These are phyloP conservation scores for Podochytrium sp. DNA, from an alignment of 192 early-diverging fungal species.

Conservation along the genomic window DNA sequence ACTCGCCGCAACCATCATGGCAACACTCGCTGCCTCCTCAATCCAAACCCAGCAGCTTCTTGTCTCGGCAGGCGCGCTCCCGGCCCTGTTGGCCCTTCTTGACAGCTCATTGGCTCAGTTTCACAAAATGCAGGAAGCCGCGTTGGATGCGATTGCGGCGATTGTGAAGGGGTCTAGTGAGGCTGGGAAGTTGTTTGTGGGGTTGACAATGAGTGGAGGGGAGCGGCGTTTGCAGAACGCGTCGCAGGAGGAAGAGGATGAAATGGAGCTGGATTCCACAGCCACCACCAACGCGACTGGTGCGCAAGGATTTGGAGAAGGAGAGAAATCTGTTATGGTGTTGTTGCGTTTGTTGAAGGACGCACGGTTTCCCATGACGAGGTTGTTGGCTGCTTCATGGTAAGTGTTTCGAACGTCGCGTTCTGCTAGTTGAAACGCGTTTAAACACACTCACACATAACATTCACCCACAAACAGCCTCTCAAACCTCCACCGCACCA, in stretches of 20 bases:
- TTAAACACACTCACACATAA: not conserved
- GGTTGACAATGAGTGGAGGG: slow-evolving; percentile 23
- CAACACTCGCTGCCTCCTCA: not conserved
- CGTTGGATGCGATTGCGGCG: slow-evolving; percentile 74
- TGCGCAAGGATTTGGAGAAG: no score
- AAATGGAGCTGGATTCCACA: no score
- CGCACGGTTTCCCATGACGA: slow-evolving; percentile 62
- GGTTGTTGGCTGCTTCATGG: slow-evolving; percentile 73
- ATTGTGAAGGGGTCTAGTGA: slow-evolving; percentile 65
- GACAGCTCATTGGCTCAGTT: slow-evolving; percentile 47
- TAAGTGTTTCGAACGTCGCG: slow-evolving; percentile 30
- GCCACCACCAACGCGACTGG: no score
- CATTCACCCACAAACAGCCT: slow-evolving; percentile 43
- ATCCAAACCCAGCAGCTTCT: slow-evolving; percentile 60
- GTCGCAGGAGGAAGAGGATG: no score
- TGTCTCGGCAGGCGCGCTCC: slow-evolving; percentile 57
- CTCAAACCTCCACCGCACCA: slow-evolving; percentile 67
- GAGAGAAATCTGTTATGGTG: slow-evolving; percentile 19
- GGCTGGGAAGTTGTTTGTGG: slow-evolving; percentile 55
- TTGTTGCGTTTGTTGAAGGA: slow-evolving; percentile 71
- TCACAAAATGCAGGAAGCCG: slow-evolving; percentile 76
- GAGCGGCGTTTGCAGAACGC: no score
- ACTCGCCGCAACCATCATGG: slow-evolving; percentile 16
- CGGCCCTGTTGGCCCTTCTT: slow-evolving; percentile 60
- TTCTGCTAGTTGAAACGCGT: no score